Evolutionary conservation across 169 alveolate genomes (phyloP).

Genomic region (Cryptosporidium tyzzeri): DNA sequence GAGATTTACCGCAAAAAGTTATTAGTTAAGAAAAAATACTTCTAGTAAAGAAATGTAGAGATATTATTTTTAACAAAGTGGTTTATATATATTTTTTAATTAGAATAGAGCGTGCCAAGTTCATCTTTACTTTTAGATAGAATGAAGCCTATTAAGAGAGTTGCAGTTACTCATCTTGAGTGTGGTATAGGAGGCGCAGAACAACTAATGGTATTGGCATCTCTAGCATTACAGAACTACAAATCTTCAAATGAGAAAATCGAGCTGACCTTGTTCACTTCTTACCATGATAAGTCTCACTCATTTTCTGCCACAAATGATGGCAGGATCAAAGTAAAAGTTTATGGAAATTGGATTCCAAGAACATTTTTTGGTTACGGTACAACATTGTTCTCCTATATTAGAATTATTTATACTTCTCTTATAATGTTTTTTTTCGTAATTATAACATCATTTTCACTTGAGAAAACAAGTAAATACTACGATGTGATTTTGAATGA

Average conservation of each 20-base stretch:
- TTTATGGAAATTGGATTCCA: constrained; percentile 88
- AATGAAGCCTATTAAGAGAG: constrained; percentile 58
- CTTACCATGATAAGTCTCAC: constrained; percentile 88
- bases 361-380: constrained; percentile 77
- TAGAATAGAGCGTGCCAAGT: not conserved
- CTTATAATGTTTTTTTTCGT: constrained; percentile 84
- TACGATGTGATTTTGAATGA: constrained; percentile 90
- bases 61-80: not conserved
- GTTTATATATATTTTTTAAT: not conserved
- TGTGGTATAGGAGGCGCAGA: constrained; percentile 96
- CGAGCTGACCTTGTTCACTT: constrained; percentile 88
- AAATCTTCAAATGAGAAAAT: constrained; percentile 12
- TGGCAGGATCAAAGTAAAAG: constrained; percentile 87
- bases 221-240: constrained; percentile 87
- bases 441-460: constrained; percentile 1
- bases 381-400: constrained; percentile 88
- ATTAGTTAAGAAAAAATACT: not conserved
- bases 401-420: constrained; percentile 89
- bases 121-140: not conserved
- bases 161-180: constrained; percentile 94
- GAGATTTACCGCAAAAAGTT: not conserved
- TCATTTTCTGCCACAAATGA: constrained; percentile 88
- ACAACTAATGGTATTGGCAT: constrained; percentile 89
- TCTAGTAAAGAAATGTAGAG: not conserved
- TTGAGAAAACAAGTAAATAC: constrained; percentile 78